Base-by-base conservation (phyloP, 352 stramenopile genomes). In the Phytophthora meadii region DNA sequence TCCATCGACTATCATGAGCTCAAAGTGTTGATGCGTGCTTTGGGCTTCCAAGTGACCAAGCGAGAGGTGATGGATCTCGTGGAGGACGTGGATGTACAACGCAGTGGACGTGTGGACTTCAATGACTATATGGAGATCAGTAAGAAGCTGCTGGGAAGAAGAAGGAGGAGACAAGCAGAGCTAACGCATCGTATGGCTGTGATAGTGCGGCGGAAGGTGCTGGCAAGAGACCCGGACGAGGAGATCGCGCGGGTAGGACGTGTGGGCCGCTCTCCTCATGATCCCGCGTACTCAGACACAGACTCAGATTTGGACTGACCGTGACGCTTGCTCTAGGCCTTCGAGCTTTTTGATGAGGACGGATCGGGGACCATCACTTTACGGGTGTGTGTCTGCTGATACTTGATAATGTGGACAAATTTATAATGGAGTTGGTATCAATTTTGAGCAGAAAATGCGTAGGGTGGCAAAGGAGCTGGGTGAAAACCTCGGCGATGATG, bases 261-360 rank as follows among this genome's bases (percentile, higher is more conserved):
- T 34, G 32, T 53, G 37, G 53, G 55, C 4, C 54, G 51, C 50
- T 71, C 61, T 40, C 69, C 41, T 36, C 54, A 79, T 37, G 53
- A 65, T 5, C 40, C 47, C 5, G 54, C 42, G 37, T 22, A 47
- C 36, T 65, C 61, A 49, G 54, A 65, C 59, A 68, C 50, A 58
- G 54, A 59, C 49, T 50, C 55, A 53, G 56, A 61, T 22, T 61
- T 40, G 32, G 61, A 75, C 67, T 75, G 52, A 72, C 51, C 48
- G 19, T 51, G 15, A 36, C 50, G 37, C 32, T 56, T 65, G n/a
- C 45, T 59, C 25, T 57, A 90, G 80, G 93, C 93, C n/a, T 98
- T 98, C 58, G 72, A 90, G 53, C 77, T 98, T n/a, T 98, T 98
- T 77, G 94, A 98, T 54, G 89, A 96, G 68, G 94, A 98, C 51